A percentile compares a stretch with the other conserved stretches of the same genome.
phyloP scores from a whole-genome alignment of 129 eudicot genomes.

The Ambrosia artemisiifolia region DNA sequence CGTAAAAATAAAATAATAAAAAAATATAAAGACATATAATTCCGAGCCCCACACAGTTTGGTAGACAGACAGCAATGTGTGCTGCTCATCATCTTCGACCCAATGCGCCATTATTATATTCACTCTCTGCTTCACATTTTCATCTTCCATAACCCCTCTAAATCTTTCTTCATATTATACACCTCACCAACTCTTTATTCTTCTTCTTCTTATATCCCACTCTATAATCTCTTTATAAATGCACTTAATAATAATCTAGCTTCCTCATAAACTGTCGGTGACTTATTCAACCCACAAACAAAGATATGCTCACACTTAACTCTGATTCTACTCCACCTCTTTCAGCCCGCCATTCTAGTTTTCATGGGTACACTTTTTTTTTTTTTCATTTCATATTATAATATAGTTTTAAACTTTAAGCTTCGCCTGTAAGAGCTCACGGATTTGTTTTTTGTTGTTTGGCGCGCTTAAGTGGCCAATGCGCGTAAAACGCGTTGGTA shows the following conservation, averaged over 20 bases:
- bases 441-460: too few species aligned
- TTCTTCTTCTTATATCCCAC: background rate
- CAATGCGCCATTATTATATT: slow-evolving; percentile 24
- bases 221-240: background rate
- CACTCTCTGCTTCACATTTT: background rate
- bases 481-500: too few species aligned
- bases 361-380: slow-evolving; percentile 12
- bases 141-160: background rate
- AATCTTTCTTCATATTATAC: slow-evolving; percentile 2
- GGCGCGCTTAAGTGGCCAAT: too few species aligned
- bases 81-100: slow-evolving; percentile 25
- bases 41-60: slow-evolving; percentile 14
- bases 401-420: background rate
- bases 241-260: background rate
- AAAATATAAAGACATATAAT: background rate
- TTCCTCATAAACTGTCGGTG: slow-evolving; percentile 32
- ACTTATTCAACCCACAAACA: background rate
- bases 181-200: background rate
- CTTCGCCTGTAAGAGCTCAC: too few species aligned
- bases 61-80: slow-evolving; percentile 22
- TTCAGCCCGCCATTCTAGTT: slow-evolving; percentile 21
- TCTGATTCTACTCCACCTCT: slow-evolving; percentile 22
- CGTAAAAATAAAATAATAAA: too few species aligned
- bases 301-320: slow-evolving; percentile 19
- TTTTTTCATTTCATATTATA: background rate